These are phyloP conservation scores for Citrullus colocynthis DNA, from an alignment of 306 rosid genomes.

Conservation along the genomic window DNA sequence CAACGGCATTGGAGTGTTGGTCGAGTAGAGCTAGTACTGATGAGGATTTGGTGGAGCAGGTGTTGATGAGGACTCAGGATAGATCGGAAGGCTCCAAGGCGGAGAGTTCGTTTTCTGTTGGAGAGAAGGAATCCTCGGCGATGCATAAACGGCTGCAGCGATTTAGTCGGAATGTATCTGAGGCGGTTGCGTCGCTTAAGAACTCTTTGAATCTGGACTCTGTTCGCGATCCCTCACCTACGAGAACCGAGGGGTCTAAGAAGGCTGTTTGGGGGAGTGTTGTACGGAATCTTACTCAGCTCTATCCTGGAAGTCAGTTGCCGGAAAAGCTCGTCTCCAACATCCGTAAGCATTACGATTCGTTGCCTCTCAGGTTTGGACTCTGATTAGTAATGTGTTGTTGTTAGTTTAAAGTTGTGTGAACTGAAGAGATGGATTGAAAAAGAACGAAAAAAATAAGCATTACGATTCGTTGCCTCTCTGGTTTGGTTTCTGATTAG, in stretches of 20 bases:
- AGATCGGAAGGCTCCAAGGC: slow-evolving; percentile 39
- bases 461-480: slow-evolving; percentile 80
- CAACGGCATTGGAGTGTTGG: slow-evolving; percentile 90
- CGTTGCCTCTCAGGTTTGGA: slow-evolving; percentile 72
- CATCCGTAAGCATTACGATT: slow-evolving; percentile 79
- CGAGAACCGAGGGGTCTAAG: slow-evolving; percentile 38
- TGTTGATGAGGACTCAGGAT: slow-evolving; percentile 51
- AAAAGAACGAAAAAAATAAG: slow-evolving; percentile 10
- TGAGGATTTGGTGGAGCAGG: slow-evolving; percentile 72
- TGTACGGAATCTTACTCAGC: slow-evolving; percentile 63
- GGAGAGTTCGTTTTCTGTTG: slow-evolving; percentile 19
- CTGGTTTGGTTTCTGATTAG: slow-evolving; percentile 30
- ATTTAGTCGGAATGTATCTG: slow-evolving; percentile 66
- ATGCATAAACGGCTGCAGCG: slow-evolving; percentile 65
- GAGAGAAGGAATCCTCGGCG: slow-evolving; percentile 39
- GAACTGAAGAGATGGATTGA: not conserved
- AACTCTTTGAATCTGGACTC: slow-evolving; percentile 68
- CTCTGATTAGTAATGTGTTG: not conserved
- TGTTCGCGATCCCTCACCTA: slow-evolving; percentile 24
- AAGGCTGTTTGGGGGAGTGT: slow-evolving; percentile 72
- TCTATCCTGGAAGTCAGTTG: slow-evolving; percentile 80
- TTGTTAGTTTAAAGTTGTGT: not conserved
- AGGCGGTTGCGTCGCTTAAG: slow-evolving; percentile 58
- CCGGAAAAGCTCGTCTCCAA: slow-evolving; percentile 84
- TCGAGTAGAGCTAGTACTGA: slow-evolving; percentile 52